Evolutionary conservation across 257 asterid species (phyloP).

Genomic region (Capsicum chinense): DNA sequence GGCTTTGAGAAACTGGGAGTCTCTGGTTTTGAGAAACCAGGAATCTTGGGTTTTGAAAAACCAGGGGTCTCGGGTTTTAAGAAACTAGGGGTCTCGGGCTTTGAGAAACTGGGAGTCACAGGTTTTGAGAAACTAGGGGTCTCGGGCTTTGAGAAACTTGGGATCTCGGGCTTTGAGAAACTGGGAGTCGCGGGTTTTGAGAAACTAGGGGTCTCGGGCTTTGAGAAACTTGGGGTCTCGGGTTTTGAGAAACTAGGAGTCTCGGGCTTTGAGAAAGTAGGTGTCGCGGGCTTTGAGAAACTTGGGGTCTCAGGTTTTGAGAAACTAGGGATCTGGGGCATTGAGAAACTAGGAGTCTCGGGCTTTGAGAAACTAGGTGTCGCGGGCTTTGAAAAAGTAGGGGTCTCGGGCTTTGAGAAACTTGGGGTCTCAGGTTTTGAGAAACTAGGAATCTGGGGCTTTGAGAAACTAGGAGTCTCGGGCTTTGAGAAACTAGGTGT

Average conservation of each 20-base stretch:
- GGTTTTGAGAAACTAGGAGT: not conserved
- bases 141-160: not conserved
- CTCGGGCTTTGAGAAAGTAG: not conserved
- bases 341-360: not conserved
- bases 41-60: not conserved
- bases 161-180: not conserved
- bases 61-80: too few species aligned
- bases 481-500: not conserved
- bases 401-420: not conserved
- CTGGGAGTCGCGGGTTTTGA: fast-evolving
- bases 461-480: not conserved
- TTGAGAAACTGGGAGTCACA: not conserved
- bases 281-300: not conserved
- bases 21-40: not conserved
- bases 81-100: not conserved
- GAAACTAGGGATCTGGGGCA: not conserved
- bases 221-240: not conserved
- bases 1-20: not conserved
- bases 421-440: not conserved
- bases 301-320: not conserved
- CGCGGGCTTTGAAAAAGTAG: not conserved
- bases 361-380: not conserved
- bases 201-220: fast-evolving
- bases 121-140: not conserved
- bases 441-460: not conserved